A percentile compares a stretch with the other conserved stretches of the same genome.
phyloP scores from a whole-genome alignment of 768 basidiomycete species.

The Lyophyllum semitale region DNA sequence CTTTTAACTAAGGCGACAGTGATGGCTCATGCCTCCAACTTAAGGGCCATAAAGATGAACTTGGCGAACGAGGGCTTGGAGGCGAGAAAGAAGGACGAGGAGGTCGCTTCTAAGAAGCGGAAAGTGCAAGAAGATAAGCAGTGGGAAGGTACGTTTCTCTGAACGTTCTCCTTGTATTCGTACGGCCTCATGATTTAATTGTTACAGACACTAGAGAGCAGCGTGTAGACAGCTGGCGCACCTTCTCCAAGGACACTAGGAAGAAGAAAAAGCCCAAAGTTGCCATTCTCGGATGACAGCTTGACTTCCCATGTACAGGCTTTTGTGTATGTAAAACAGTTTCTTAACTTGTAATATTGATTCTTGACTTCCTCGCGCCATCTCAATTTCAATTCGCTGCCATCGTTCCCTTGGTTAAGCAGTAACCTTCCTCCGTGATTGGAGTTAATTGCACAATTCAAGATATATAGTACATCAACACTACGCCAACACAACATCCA shows the following conservation, averaged over 20 bases:
- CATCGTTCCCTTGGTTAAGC: constrained; percentile 16
- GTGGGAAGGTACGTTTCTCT: constrained; percentile 77
- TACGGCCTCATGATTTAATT: not conserved
- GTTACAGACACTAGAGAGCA: constrained; percentile 68
- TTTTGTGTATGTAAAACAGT: constrained; percentile 25
- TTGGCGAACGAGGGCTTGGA: constrained; percentile 90
- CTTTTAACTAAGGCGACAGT: not conserved
- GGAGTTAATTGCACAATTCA: constrained; percentile 12
- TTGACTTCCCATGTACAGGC: constrained; percentile 7
- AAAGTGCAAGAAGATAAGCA: constrained; percentile 86
- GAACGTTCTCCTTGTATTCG: not conserved
- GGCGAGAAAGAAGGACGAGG: constrained; percentile 92
- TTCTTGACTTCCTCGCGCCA: constrained; percentile 8
- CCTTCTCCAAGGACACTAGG: constrained; percentile 64
- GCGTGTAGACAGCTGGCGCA: constrained; percentile 84
- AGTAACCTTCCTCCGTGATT: constrained; percentile 4
- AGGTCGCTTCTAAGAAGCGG: constrained; percentile 72
- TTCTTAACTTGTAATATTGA: constrained; percentile 18
- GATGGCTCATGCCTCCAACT: not conserved
- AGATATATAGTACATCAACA: constrained; percentile 5
- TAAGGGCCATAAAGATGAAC: constrained; percentile 86
- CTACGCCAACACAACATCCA: not conserved
- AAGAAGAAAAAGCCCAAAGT: constrained; percentile 85
- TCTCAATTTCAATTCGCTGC: constrained; percentile 5
- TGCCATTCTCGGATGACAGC: constrained; percentile 60